Percentiles rank a stretch among this genome's conserved stretches.
These are phyloP conservation scores for Zoysia pacifica DNA, from an alignment of 176 grass and related monocot genomes.

Conservation along the genomic window DNA sequence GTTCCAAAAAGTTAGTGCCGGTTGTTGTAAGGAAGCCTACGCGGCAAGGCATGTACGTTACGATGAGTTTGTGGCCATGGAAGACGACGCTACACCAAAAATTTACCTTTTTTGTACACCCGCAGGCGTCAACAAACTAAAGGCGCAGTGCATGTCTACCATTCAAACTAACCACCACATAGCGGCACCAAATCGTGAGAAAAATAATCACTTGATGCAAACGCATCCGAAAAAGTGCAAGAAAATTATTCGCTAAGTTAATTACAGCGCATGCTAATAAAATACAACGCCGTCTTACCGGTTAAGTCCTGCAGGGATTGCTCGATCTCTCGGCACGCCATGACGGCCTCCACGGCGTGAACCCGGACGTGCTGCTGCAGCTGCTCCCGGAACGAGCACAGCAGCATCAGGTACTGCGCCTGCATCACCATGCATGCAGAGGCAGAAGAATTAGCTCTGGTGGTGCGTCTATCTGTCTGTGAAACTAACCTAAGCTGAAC, in stretches of 20 bases:
- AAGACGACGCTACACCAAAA: conserved; percentile 40
- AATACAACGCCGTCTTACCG: conserved; percentile 42
- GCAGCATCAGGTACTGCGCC: conserved; percentile 89
- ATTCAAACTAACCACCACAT: conserved; percentile 28
- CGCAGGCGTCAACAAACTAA: background rate
- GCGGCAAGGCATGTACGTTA: conserved; percentile 20
- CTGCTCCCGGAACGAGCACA: conserved; percentile 99
- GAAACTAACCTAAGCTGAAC: background rate
- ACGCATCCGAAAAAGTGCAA: background rate
- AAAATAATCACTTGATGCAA: background rate
- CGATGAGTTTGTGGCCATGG: background rate
- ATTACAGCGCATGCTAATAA: too few species aligned
- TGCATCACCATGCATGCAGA: conserved; percentile 34
- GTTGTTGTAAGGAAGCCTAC: conserved; percentile 17
- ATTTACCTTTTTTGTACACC: background rate
- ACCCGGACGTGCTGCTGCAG: conserved; percentile 99
- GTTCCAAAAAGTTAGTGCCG: background rate
- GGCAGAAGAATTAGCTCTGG: background rate
- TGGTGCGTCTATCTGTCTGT: background rate
- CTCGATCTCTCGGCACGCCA: conserved; percentile 99
- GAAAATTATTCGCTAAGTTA: background rate
- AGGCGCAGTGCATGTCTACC: conserved; percentile 2
- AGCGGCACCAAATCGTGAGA: conserved; percentile 30
- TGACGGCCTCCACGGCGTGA: conserved; percentile 99
- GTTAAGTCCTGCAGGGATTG: conserved; percentile 95